Conservation (phyloP, 2,329 filamentous ascomycete species). For the Aphanocladium album region DNA sequence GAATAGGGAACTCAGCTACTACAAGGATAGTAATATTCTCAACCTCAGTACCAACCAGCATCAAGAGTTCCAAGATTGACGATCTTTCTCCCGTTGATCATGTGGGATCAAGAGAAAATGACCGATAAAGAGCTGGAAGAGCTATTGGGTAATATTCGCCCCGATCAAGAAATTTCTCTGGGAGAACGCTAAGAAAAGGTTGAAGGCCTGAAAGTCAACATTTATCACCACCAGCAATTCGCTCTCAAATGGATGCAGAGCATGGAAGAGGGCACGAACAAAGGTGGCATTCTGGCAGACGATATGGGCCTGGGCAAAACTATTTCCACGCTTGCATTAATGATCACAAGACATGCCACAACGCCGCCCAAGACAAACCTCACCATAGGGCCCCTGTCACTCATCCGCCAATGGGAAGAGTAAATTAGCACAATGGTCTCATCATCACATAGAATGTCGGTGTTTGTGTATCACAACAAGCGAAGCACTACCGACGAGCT, state of each 20-base stretch:
- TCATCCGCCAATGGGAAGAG: conserved; percentile 79
- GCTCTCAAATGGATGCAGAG: conserved; percentile 78
- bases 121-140: conserved; percentile 62
- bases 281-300: conserved; percentile 85
- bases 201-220: conserved; percentile 56
- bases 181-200: conserved; percentile 65
- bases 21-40: conserved; percentile 43
- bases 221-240: conserved; percentile 80
- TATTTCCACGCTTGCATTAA: conserved; percentile 74
- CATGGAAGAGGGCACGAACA: conserved; percentile 72
- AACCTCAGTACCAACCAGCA: conserved; percentile 33
- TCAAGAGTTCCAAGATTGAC: conserved; percentile 33
- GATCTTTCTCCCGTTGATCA: conserved; percentile 21
- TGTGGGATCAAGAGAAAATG: conserved; percentile 19
- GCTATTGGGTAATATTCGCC: conserved; percentile 66
- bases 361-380: conserved; percentile 59
- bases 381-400: conserved; percentile 72
- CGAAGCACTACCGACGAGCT: conserved; percentile 58
- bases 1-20: conserved; percentile 53
- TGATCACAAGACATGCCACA: conserved; percentile 60
- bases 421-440: conserved; percentile 71
- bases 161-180: conserved; percentile 60
- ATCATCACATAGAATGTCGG: conserved; percentile 51
- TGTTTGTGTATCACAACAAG: conserved; percentile 67
- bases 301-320: conserved; percentile 95